Percentiles rank a stretch among this genome's conserved stretches.
Conservation (phyloP, 495 filamentous ascomycete species). For the Penicillium coffeae region DNA sequence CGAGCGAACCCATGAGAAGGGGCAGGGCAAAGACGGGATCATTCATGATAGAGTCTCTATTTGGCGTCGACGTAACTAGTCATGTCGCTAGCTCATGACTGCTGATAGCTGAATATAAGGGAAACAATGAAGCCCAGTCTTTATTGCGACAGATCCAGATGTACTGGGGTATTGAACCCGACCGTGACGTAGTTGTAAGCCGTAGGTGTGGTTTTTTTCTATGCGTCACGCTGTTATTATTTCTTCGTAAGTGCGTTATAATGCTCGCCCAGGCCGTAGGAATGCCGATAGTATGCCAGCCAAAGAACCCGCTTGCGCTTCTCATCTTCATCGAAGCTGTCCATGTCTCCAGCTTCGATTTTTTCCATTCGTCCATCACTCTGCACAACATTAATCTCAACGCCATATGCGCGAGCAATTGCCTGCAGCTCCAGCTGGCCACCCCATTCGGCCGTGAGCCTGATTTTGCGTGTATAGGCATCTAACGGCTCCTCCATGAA, state of each 20-base stretch:
- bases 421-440: constrained; percentile 87
- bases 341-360: constrained; percentile 52
- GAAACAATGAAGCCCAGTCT: no score
- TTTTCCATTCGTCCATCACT: constrained; percentile 72
- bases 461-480: constrained; percentile 69
- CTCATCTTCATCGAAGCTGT: constrained; percentile 44
- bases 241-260: constrained; percentile 74
- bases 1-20: constrained; percentile 58
- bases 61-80: constrained; percentile 33
- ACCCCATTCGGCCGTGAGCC: constrained; percentile 93
- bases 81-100: not conserved
- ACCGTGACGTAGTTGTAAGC: not conserved
- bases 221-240: constrained; percentile 7
- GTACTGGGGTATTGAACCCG: not conserved
- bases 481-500: constrained; percentile 83
- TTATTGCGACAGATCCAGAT: not conserved
- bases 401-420: constrained; percentile 74
- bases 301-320: constrained; percentile 56
- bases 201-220: not conserved
- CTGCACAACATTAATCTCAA: constrained; percentile 83
- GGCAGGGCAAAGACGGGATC: constrained; percentile 30
- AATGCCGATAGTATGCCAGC: constrained; percentile 93
- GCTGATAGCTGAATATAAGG: no score
- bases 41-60: constrained; percentile 37
- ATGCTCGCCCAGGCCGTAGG: constrained; percentile 90